Base-by-base conservation (phyloP, 257 asterid species). In the Solanum pimpinellifolium region DNA sequence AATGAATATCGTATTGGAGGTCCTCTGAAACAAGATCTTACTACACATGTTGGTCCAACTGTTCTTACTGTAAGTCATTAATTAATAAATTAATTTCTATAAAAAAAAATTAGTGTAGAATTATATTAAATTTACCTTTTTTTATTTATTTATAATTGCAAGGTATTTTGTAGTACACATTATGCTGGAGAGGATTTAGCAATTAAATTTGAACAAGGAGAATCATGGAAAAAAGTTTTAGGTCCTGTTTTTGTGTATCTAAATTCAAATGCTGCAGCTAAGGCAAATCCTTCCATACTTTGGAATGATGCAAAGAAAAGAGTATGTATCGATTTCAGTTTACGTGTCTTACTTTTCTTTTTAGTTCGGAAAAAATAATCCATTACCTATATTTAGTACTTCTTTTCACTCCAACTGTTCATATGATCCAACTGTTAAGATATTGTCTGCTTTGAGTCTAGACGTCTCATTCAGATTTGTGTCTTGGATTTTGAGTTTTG, bases 161-260 rank as follows among this genome's bases (percentile, higher is more conserved):
- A 95, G 98, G 90, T 93, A 94, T 94, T 95, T 89, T 89, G 80
- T 18, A 95, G 95, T 90, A 87, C 87, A 8, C 98, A 94, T 90
- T 95, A 95, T 15, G 93, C 92, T 7, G 96, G 98, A 80, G 90
- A 91, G 46, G 94, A 89, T 41, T 84, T 94, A 37, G 88, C 91
- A 7, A 47, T 92, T 83, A 88, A 88, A 85, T 91, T 95, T 42
- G 47, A 78, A 83, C 31, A 46, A 1, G 91, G 89, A 39, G 95
- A 94, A 20, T 42, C 93, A 49, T 95, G 98, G 98, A 95, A 92
- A 84, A 95, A 93, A 84, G 98, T 94, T 70, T 39, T 93, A 6
- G 98, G 98, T 1, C 98, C 98, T 1, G 91, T 92, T 76, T 92
- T 42, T 89, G 87, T 93, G 39, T 93, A 91, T 83, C 86, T 94